Base-by-base conservation (phyloP, 2,329 filamentous ascomycete genomes). In the Lachnellula arida region DNA sequence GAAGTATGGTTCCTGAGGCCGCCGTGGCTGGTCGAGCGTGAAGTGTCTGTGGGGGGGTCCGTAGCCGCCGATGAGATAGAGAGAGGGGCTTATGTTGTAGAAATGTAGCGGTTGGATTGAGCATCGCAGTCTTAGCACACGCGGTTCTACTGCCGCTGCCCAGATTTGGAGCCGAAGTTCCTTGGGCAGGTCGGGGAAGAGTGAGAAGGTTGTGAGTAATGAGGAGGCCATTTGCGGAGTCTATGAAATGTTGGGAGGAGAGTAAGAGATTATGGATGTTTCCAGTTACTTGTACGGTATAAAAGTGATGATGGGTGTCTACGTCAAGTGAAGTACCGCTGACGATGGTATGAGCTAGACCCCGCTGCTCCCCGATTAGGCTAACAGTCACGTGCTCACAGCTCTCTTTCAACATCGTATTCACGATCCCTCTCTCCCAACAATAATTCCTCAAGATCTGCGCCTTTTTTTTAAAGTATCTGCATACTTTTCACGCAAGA, bases 111-210 rank as follows among this genome's bases (percentile, higher is more conserved):
- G 17, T 19, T 12, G n/a, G 42, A 23, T 25, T 25, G 42, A 23
- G 19, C n/a, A 44, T n/a, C 28, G 28, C 28, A 23, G 42, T 17
- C 42, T 19, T n/a, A 48, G 23, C 14, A 48, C 14, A 4, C 46
- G 46, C 5, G 46, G 46, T 28, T 17, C 14, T n/a, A 48, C 19
- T 5, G 46, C 15, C 12, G 2, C 7, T 25, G 7, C 39, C 56
- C 56, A 58, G 40, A 58, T 53, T 17, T 46, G 34, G 25, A 55
- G 40, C 19, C 56, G 56, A 28, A 58, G 35, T 43, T 58, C 56
- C n/a, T 39, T 37, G 40, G 56, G 56, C 25, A 58, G 56, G 15
- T 7, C 14, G 34, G 53, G 54, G 28, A 58, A 58, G 48, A 58
- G 53, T 14, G 49, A 14, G 25, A 58, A 58, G 4, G 46, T 22